Evolutionary conservation across 1,139 yeast species (phyloP).

Genomic region (Yamadazyma blattariae): DNA sequence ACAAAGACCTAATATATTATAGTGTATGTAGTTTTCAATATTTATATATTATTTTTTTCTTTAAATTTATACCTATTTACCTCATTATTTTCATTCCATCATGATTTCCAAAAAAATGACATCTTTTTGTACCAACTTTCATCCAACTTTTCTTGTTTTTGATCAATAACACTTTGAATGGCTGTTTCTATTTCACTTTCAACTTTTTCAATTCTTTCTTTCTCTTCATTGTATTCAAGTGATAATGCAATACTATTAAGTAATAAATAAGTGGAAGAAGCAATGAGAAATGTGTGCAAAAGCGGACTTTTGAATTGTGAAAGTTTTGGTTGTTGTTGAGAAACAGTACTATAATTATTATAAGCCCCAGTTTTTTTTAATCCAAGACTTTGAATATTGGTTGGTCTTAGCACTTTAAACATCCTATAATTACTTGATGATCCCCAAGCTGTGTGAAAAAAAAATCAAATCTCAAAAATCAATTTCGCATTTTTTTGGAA

Average conservation of each 20-base stretch:
- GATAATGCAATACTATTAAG: constrained; percentile 34
- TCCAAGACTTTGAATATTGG: not conserved
- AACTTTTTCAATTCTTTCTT: constrained; percentile 20
- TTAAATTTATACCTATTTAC: too few species aligned
- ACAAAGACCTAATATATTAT: too few species aligned
- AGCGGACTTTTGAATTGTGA: constrained; percentile 39
- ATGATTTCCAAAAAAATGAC: constrained; percentile 5
- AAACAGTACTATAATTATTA: too few species aligned
- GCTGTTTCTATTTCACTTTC: constrained; percentile 27
- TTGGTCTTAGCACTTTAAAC: not conserved
- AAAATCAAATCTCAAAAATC: too few species aligned
- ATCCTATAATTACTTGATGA: not conserved
- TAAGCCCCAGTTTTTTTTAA: too few species aligned
- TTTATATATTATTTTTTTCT: too few species aligned
- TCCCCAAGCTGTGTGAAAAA: too few species aligned
- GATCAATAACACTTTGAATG: constrained; percentile 31
- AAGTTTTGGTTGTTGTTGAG: constrained; percentile 26
- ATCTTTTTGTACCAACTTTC: constrained; percentile 20
- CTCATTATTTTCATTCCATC: too few species aligned
- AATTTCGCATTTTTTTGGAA: constrained; percentile 4
- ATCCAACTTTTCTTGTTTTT: constrained; percentile 22
- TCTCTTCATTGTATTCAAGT: constrained; percentile 31
- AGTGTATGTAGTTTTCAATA: too few species aligned
- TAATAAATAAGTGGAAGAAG: constrained; percentile 37
- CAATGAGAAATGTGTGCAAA: constrained; percentile 38